Percentiles rank a stretch among this genome's conserved stretches.
Conservation (phyloP, 169 alveolate species). For the Eimeria mitis region DNA sequence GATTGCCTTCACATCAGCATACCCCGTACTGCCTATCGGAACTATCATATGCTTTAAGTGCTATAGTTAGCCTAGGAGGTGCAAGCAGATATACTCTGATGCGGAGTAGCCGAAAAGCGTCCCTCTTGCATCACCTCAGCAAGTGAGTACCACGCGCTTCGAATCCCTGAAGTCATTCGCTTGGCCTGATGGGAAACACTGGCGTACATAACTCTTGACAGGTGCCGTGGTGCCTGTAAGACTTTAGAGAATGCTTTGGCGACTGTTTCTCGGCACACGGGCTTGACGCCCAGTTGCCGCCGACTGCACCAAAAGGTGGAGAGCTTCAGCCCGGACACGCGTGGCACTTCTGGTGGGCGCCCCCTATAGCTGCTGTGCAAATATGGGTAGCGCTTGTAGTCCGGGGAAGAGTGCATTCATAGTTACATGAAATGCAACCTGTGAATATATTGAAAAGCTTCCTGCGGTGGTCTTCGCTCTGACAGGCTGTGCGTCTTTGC, state of each 20-base stretch:
- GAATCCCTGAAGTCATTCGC: background rate
- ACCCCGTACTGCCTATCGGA: background rate
- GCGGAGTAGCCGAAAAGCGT: background rate
- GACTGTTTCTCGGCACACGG: background rate
- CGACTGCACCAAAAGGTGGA: background rate
- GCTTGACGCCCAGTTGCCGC: background rate
- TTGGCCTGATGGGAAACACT: background rate
- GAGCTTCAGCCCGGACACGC: background rate
- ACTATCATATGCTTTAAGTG: background rate
- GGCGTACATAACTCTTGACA: background rate
- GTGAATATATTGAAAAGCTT: too few species aligned
- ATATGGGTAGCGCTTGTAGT: too few species aligned
- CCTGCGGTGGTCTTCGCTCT: background rate
- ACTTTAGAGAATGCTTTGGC: background rate
- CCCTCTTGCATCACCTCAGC: background rate
- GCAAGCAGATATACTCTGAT: background rate
- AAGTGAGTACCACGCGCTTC: background rate
- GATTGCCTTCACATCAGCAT: background rate
- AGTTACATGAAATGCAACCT: too few species aligned
- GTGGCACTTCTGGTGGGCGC: background rate
- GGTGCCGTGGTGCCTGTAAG: background rate
- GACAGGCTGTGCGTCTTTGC: background rate
- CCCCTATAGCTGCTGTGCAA: background rate
- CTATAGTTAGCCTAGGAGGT: background rate
- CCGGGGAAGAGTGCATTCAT: too few species aligned